These are phyloP conservation scores for Micractinium sp. DNA, from an alignment of 139 green algal genomes.

Conservation along the genomic window DNA sequence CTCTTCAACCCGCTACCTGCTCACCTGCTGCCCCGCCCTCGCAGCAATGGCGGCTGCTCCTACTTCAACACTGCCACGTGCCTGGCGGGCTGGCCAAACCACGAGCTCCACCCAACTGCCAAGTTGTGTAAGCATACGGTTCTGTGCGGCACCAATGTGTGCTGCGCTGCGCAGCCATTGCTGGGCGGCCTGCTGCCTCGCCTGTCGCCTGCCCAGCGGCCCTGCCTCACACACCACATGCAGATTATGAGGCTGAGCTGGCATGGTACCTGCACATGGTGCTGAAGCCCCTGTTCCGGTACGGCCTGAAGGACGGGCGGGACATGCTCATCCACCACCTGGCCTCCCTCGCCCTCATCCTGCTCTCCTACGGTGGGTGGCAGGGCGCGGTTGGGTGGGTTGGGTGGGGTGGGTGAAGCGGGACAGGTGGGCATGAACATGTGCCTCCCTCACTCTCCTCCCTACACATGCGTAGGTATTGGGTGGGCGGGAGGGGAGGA, in stretches of 20 bases:
- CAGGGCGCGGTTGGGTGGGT: too few species aligned
- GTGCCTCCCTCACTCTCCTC: neutral
- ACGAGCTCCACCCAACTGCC: conserved; percentile 16
- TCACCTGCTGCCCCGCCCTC: too few species aligned
- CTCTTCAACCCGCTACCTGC: neutral
- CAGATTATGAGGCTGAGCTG: neutral
- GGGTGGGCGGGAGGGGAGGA: too few species aligned
- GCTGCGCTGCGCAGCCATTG: neutral
- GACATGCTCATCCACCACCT: conserved; percentile 47
- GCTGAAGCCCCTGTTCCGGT: conserved; percentile 18
- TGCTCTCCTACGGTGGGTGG: conserved; percentile 34
- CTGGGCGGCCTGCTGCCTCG: neutral
- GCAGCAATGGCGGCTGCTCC: conserved; percentile 40
- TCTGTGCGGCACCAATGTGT: neutral
- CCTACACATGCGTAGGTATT: neutral
- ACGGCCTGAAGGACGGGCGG: conserved; percentile 9
- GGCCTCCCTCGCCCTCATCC: conserved; percentile 36
- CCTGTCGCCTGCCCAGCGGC: neutral
- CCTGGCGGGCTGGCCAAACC: conserved; percentile 39
- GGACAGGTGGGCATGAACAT: neutral
- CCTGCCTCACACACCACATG: neutral
- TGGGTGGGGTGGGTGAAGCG: neutral
- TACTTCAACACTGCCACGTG: conserved; percentile 25
- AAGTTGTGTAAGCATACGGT: neutral
- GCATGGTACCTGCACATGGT: neutral